These are phyloP conservation scores for Penicillium soppii DNA, from an alignment of 495 filamentous ascomycete species.

Conservation along the genomic window DNA sequence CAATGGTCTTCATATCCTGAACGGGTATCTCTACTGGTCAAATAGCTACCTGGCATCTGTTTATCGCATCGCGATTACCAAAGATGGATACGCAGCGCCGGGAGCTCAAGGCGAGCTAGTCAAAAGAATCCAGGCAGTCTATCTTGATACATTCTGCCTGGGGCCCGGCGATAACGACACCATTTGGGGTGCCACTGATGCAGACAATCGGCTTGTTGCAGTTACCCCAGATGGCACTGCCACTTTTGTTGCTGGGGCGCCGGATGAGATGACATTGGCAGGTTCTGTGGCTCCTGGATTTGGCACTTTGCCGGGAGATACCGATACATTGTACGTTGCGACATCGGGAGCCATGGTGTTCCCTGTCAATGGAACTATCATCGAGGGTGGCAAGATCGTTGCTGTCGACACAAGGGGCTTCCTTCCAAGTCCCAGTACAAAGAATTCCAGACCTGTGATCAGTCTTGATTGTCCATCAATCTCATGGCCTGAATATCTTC, in stretches of 20 bases:
- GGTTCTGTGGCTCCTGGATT: constrained; percentile 25
- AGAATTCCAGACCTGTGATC: no score
- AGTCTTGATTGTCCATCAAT: no score
- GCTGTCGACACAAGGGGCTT: constrained; percentile 26
- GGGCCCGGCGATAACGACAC: constrained; percentile 14
- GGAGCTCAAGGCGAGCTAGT: constrained; percentile 10
- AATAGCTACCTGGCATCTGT: constrained; percentile 9
- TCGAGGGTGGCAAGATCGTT: constrained; percentile 30
- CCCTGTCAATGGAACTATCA: constrained; percentile 31
- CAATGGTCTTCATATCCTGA: constrained; percentile 8
- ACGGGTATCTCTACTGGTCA: constrained; percentile 6
- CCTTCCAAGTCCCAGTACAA: no score
- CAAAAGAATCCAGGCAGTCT: background rate
- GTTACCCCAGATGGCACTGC: constrained; percentile 13
- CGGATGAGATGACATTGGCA: constrained; percentile 20
- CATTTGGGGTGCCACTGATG: constrained; percentile 26
- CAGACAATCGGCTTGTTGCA: constrained; percentile 18
- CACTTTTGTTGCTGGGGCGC: constrained; percentile 16
- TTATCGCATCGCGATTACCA: constrained; percentile 11
- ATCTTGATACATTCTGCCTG: constrained; percentile 28
- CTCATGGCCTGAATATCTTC: no score
- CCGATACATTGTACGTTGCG: constrained; percentile 22
- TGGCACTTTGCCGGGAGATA: constrained; percentile 16
- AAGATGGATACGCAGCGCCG: constrained; percentile 10
- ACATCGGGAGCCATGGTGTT: constrained; percentile 18